phyloP scores from a whole-genome alignment of 352 stramenopile genomes.

The Phytophthora citricola region DNA sequence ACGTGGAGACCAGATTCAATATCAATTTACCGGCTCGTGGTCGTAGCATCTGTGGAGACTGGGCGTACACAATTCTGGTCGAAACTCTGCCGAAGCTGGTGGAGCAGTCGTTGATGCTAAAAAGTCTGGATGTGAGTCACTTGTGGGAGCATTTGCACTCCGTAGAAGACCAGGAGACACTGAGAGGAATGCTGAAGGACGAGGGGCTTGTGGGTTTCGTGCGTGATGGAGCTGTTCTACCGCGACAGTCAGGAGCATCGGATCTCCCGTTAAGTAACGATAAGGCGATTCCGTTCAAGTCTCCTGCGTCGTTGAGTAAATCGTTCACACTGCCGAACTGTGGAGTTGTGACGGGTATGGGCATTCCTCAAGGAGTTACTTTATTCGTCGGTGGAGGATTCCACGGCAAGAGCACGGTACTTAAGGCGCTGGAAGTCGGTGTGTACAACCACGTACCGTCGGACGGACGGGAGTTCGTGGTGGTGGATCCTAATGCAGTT shows the following conservation, averaged over 20 bases:
- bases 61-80: conserved; percentile 92
- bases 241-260: conserved; percentile 77
- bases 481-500: conserved; percentile 82
- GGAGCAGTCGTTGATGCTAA: conserved; percentile 75
- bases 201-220: conserved; percentile 93
- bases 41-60: conserved; percentile 94
- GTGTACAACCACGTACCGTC: conserved; percentile 97
- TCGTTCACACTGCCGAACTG: conserved; percentile 91
- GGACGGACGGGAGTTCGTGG: conserved; percentile 96
- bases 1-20: conserved; percentile 94
- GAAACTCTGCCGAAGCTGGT: conserved; percentile 91
- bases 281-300: conserved; percentile 86
- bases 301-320: conserved; percentile 74
- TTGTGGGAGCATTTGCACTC: conserved; percentile 90
- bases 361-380: conserved; percentile 93
- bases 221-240: conserved; percentile 92
- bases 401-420: conserved; percentile 97
- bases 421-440: conserved; percentile 94
- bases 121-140: conserved; percentile 66
- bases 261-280: conserved; percentile 54
- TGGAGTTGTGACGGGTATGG: conserved; percentile 92
- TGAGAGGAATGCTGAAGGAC: conserved; percentile 85
- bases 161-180: conserved; percentile 93
- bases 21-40: conserved; percentile 95
- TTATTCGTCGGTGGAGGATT: conserved; percentile 98